These are phyloP conservation scores for Solanum appendiculatum DNA, from an alignment of 257 asterid genomes.

Conservation along the genomic window DNA sequence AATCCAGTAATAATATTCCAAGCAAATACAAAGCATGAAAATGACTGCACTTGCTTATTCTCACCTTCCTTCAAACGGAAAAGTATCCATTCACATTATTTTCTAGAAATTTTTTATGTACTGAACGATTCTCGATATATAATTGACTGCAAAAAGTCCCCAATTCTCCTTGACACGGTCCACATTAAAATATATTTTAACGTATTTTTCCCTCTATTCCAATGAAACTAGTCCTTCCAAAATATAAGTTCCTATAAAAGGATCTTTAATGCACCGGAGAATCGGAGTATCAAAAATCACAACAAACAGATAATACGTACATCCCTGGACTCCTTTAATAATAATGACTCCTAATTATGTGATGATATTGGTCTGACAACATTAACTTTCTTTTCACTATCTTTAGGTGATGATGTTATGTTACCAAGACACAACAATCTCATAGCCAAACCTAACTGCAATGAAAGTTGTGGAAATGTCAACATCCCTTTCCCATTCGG, in stretches of 20 bases:
- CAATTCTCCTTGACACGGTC: neutral
- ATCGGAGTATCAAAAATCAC: neutral
- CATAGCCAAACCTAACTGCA: conserved; percentile 10
- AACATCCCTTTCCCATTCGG: conserved; percentile 36
- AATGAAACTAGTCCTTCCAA: neutral
- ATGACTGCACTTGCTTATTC: neutral
- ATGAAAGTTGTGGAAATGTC: conserved; percentile 12
- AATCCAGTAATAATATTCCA: too few relatives aligned
- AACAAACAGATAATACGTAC: neutral
- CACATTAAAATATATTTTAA: neutral
- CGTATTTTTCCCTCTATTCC: neutral
- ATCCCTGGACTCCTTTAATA: neutral
- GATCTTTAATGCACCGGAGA: neutral
- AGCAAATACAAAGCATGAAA: too few relatives aligned
- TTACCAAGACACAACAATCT: neutral
- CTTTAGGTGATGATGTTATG: neutral
- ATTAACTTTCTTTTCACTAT: neutral
- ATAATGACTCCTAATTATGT: neutral
- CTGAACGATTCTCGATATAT: neutral
- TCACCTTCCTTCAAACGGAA: neutral
- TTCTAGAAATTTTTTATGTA: neutral
- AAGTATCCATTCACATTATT: too few relatives aligned
- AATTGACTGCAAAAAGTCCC: neutral
- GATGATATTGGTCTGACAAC: neutral
- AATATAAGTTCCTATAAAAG: neutral